These are phyloP conservation scores for Neonothopanus nambi DNA, from an alignment of 1,284 basidiomycete species.

Conservation along the genomic window DNA sequence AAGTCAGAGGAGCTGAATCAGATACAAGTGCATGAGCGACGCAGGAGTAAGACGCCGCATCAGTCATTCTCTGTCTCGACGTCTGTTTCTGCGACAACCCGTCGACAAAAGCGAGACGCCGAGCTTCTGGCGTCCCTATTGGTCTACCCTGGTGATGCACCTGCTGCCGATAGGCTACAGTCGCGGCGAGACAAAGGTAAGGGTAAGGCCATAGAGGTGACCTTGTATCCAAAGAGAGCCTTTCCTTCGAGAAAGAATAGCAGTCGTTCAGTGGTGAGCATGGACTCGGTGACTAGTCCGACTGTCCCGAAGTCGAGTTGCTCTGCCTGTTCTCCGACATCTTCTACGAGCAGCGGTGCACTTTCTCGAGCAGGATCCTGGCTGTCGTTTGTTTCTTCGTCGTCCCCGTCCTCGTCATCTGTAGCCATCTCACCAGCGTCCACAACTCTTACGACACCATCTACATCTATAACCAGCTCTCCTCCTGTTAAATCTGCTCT, in stretches of 20 bases:
- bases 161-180: slow-evolving; percentile 25
- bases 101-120: slow-evolving; percentile 6
- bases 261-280: slow-evolving; percentile 4
- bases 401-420: slow-evolving; percentile 44
- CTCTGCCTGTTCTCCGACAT: slow-evolving; percentile 33
- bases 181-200: slow-evolving; percentile 38
- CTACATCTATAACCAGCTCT: slow-evolving; percentile 24
- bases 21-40: neutral
- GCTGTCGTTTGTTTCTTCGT: slow-evolving; percentile 30
- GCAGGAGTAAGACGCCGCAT: slow-evolving; percentile 8
- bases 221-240: slow-evolving; percentile 11
- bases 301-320: slow-evolving; percentile 19
- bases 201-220: slow-evolving; percentile 30
- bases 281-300: neutral
- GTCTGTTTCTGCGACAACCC: neutral
- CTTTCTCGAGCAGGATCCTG: slow-evolving; percentile 52
- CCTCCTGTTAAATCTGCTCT: slow-evolving; percentile 24
- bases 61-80: neutral
- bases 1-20: neutral
- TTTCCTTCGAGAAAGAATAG: slow-evolving; percentile 18
- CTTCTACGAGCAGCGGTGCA: slow-evolving; percentile 34
- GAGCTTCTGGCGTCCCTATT: slow-evolving; percentile 9
- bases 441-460: slow-evolving; percentile 40
- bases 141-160: neutral
- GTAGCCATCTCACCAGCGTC: slow-evolving; percentile 38